Base-by-base conservation (phyloP, 495 filamentous ascomycete genomes). In the Penicillium desertorum region DNA sequence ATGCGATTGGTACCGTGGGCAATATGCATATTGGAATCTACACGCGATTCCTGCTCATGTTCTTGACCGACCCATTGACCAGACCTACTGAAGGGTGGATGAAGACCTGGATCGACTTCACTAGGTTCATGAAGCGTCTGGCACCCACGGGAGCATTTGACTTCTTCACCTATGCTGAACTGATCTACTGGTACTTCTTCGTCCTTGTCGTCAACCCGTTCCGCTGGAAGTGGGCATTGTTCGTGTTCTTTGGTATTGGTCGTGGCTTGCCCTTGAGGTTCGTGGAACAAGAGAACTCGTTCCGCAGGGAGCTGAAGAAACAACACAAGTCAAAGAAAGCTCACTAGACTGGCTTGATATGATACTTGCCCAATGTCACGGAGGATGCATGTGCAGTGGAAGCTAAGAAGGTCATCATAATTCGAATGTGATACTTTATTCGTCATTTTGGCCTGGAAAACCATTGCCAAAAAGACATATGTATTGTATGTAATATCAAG, bases 21-120 rank as follows among this genome's bases (percentile, higher is more conserved):
- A 91, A 94, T 64, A 93, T 87, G 78, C 90, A 96, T 60, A 92
- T 94, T 29, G 91, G 90, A 17, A 92, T 96, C 54, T 94, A 93
- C 71, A 94, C 90, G 0, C 77, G 91, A 1, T 86, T 95, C 58
- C 74, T 95, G 32, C 80, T 94, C 30, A 91, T 93, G 88, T 93
- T 93, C 66, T 76, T 94, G 45, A 83, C 87, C 11, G 90, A 94
- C 63, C 88, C 88, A 1, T 72, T 92, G 45, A 86, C 89, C 0
- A 77, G 86, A 19, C 91, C 91, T 1, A 82, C 78, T 1, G 78
- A 84, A 34, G 82, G 79, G 22, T 84, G 86, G 79, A 96, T 94
- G 90, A 85, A 87, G 72, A 76, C 81, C 6, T 96, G 91, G 91
- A 90, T 96, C 62, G 86, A 89, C 63, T 88, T 93, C 78, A 96